phyloP scores from a whole-genome alignment of 495 filamentous ascomycete genomes.

The Penicillium salamii region DNA sequence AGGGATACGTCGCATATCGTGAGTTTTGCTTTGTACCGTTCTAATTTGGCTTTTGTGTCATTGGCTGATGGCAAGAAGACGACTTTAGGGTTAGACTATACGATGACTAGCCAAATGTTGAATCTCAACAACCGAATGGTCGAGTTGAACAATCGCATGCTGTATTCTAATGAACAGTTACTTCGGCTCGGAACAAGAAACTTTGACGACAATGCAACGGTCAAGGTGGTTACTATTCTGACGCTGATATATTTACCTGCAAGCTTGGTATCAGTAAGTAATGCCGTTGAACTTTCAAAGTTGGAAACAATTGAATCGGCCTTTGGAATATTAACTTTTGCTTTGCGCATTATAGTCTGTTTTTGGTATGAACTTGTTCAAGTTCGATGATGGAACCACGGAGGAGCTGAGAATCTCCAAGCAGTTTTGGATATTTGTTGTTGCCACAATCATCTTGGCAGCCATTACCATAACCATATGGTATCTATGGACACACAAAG shows the following conservation, averaged over 20 bases:
- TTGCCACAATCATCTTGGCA: conserved; percentile 5
- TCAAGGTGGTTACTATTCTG: conserved; percentile 37
- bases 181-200: conserved; percentile 33
- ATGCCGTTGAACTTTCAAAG: too few relatives aligned
- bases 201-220: conserved; percentile 32
- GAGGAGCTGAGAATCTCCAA: conserved; percentile 18
- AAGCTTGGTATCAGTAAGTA: conserved; percentile 41
- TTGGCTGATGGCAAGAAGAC: conserved; percentile 17
- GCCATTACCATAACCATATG: neutral
- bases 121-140: conserved; percentile 26
- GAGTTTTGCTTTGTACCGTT: neutral
- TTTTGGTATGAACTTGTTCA: conserved; percentile 30
- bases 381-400: conserved; percentile 11
- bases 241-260: conserved; percentile 42
- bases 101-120: conserved; percentile 2
- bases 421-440: conserved; percentile 35
- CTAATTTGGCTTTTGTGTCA: conserved; percentile 9
- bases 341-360: conserved; percentile 14
- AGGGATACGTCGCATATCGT: conserved; percentile 18
- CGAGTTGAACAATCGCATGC: conserved; percentile 7
- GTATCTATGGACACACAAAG: conserved; percentile 1
- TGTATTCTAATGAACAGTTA: conserved; percentile 31
- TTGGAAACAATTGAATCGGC: too few relatives aligned
- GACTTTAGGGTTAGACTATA: conserved; percentile 21
- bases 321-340: conserved; percentile 11